phyloP scores from a whole-genome alignment of 495 filamentous ascomycete species.

The Neurospora discreta region DNA sequence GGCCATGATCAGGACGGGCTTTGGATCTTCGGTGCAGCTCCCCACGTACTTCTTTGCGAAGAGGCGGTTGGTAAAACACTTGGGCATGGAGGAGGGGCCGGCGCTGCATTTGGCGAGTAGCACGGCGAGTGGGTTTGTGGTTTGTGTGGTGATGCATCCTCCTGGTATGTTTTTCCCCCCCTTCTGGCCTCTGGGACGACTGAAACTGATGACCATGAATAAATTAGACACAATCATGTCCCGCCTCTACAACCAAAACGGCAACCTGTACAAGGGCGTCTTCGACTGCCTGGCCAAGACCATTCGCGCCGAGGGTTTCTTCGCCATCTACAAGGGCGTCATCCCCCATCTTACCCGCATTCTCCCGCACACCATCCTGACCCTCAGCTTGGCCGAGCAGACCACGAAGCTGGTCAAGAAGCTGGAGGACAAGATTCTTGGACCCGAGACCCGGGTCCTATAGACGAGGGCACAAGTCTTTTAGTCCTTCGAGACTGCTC shows the following conservation, averaged over 20 bases:
- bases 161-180: conserved; percentile 46
- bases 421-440: conserved; percentile 56
- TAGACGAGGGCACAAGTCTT: neutral
- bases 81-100: conserved; percentile 87
- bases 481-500: neutral
- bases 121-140: conserved; percentile 85
- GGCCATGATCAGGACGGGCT: conserved; percentile 95
- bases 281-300: conserved; percentile 91
- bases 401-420: conserved; percentile 83
- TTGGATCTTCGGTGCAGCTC: conserved; percentile 88
- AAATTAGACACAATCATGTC: conserved; percentile 89
- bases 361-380: conserved; percentile 88
- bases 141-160: conserved; percentile 97
- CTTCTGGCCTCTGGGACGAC: too few species aligned
- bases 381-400: conserved; percentile 87
- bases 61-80: conserved; percentile 62
- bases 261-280: conserved; percentile 84
- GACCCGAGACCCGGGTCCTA: conserved; percentile 21
- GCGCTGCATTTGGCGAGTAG: conserved; percentile 80
- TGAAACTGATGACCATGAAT: too few species aligned
- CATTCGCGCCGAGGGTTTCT: conserved; percentile 74
- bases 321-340: conserved; percentile 98
- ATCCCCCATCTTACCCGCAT: conserved; percentile 92
- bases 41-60: conserved; percentile 99
- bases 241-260: conserved; percentile 97